Evolutionary conservation across 306 rosid species (phyloP).

Genomic region (Acmispon strigosus): DNA sequence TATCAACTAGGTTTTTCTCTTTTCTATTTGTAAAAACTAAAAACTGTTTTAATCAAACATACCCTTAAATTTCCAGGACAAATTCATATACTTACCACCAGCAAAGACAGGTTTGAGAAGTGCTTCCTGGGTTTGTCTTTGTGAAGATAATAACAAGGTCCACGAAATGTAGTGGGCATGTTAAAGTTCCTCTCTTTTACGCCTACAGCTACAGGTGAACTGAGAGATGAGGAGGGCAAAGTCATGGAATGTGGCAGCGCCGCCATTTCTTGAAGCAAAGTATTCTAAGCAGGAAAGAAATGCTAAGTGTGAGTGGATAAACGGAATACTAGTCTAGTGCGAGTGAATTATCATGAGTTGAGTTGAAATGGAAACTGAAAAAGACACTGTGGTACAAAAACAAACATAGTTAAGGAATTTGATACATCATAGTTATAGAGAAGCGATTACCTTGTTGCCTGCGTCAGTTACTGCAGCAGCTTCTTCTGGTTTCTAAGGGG

Average conservation of each 20-base stretch:
- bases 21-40: too few species aligned
- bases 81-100: constrained; percentile 26
- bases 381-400: neutral
- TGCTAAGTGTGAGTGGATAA: neutral
- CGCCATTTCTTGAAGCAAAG: constrained; percentile 39
- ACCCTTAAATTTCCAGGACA: neutral
- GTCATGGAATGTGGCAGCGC: constrained; percentile 29
- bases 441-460: neutral
- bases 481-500: too few species aligned
- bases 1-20: too few species aligned
- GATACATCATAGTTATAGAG: neutral
- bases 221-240: constrained; percentile 21
- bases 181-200: constrained; percentile 9
- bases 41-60: too few species aligned
- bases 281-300: neutral
- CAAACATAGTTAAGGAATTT: neutral
- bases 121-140: neutral
- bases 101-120: constrained; percentile 18
- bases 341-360: neutral
- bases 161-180: constrained; percentile 10
- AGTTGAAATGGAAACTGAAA: neutral
- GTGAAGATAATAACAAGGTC: neutral
- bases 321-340: neutral
- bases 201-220: constrained; percentile 15
- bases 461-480: neutral